Evolutionary conservation across 768 basidiomycete species (phyloP).

Genomic region (Leccinum truebloodii): DNA sequence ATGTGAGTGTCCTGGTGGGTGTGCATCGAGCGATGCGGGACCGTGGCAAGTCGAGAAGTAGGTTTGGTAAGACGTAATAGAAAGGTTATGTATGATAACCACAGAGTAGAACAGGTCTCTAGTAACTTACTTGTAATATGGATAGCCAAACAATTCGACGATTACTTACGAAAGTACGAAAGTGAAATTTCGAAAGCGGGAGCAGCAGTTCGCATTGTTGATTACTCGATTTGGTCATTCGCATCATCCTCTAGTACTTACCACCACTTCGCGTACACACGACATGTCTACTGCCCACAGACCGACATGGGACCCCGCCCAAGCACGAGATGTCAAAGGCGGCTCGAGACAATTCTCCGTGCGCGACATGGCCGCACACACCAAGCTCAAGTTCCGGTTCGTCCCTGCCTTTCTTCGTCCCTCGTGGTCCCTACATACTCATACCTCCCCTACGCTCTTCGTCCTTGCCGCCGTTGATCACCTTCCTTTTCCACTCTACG

Average conservation of each 20-base stretch:
- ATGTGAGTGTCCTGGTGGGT: constrained; percentile 78
- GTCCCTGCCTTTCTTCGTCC: constrained; percentile 17
- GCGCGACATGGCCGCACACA: constrained; percentile 92
- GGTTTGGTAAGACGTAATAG: too few species aligned
- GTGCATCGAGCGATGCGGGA: constrained; percentile 86
- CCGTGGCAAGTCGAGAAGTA: constrained; percentile 57
- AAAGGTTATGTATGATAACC: too few species aligned
- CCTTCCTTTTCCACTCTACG: too few species aligned
- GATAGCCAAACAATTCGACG: too few species aligned
- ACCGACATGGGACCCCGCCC: constrained; percentile 97
- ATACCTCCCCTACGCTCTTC: neutral
- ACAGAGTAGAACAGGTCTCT: too few species aligned
- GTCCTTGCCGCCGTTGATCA: neutral
- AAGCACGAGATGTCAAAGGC: constrained; percentile 88
- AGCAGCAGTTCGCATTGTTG: neutral
- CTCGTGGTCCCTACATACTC: neutral
- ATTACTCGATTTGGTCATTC: neutral
- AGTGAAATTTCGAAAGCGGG: neutral
- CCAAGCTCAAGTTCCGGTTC: constrained; percentile 96
- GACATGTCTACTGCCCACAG: constrained; percentile 88
- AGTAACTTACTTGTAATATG: too few species aligned
- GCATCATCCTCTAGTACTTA: neutral
- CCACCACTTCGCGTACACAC: neutral
- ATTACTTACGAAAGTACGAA: too few species aligned
- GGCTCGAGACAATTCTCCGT: constrained; percentile 92